Evolutionary conservation across 2,329 filamentous ascomycete genomes (phyloP).

Genomic region (Venturiaceae sp.): DNA sequence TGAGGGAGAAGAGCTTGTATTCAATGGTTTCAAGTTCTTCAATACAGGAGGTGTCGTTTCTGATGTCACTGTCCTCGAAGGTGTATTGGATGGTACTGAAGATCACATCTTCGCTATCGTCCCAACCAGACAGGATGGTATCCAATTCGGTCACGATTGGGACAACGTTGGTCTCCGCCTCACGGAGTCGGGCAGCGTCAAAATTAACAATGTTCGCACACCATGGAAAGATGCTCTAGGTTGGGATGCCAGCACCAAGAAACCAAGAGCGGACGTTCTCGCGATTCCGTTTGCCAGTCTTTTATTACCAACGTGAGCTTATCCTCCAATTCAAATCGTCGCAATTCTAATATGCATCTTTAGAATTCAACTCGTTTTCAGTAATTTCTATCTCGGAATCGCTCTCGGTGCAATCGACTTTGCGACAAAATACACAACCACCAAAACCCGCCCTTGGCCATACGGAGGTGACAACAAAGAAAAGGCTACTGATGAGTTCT

Average conservation of each 20-base stretch:
- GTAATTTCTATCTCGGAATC: conserved; percentile 57
- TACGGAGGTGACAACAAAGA: conserved; percentile 54
- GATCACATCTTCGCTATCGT: conserved; percentile 56
- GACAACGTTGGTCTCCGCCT: conserved; percentile 54
- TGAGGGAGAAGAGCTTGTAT: conserved; percentile 46
- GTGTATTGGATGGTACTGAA: conserved; percentile 46
- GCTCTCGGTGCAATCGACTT: conserved; percentile 47
- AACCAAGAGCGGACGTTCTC: conserved; percentile 40
- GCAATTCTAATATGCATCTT: not conserved
- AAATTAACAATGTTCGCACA: conserved; percentile 46
- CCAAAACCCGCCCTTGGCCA: conserved; percentile 52
- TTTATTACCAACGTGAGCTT: conserved; percentile 46
- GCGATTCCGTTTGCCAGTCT: conserved; percentile 45
- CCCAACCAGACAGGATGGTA: conserved; percentile 46
- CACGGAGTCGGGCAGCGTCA: conserved; percentile 54
- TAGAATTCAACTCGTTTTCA: conserved; percentile 55
- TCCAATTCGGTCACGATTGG: conserved; percentile 52
- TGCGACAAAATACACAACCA: conserved; percentile 47
- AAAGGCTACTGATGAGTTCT: conserved; percentile 52
- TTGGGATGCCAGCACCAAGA: conserved; percentile 43
- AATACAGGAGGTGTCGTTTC: conserved; percentile 59
- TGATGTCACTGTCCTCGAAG: conserved; percentile 56
- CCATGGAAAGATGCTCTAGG: conserved; percentile 54
- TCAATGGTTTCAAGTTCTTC: conserved; percentile 56
- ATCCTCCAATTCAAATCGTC: not conserved